Conservation (phyloP, 1,284 basidiomycete genomes). For the Ceratobasidium sp. region DNA sequence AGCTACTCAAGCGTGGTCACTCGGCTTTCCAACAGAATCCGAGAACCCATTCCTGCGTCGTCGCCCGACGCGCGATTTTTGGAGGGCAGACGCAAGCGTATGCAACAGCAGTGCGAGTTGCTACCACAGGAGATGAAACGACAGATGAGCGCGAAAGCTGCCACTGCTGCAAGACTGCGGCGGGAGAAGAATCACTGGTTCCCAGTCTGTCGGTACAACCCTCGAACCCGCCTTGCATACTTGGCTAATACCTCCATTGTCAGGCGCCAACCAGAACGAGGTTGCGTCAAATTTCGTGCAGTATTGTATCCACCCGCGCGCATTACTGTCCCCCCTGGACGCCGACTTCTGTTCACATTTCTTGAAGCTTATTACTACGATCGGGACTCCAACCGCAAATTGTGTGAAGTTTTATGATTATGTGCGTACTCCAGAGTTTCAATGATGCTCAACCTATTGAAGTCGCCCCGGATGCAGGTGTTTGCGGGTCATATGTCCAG, state of each 20-base stretch:
- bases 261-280: slow-evolving; percentile 41
- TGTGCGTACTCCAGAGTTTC: slow-evolving; percentile 55
- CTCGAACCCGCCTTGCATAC: background rate
- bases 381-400: slow-evolving; percentile 86
- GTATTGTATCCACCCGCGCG: slow-evolving; percentile 91
- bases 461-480: slow-evolving; percentile 58
- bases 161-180: slow-evolving; percentile 57
- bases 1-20: slow-evolving; percentile 67
- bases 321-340: slow-evolving; percentile 92
- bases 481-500: slow-evolving; percentile 84
- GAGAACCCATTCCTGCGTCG: slow-evolving; percentile 30
- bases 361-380: slow-evolving; percentile 83
- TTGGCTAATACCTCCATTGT: background rate
- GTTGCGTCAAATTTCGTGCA: slow-evolving; percentile 65
- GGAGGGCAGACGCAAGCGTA: slow-evolving; percentile 35
- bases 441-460: slow-evolving; percentile 47
- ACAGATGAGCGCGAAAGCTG: slow-evolving; percentile 62
- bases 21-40: slow-evolving; percentile 38
- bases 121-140: slow-evolving; percentile 76
- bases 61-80: slow-evolving; percentile 41
- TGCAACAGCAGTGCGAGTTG: slow-evolving; percentile 40
- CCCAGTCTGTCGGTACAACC: slow-evolving; percentile 62
- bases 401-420: slow-evolving; percentile 87
- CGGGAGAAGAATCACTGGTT: slow-evolving; percentile 93
- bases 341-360: slow-evolving; percentile 94